These are phyloP conservation scores for Hemisphaericaspora subhashii DNA, from an alignment of 1,139 yeast species.

Conservation along the genomic window DNA sequence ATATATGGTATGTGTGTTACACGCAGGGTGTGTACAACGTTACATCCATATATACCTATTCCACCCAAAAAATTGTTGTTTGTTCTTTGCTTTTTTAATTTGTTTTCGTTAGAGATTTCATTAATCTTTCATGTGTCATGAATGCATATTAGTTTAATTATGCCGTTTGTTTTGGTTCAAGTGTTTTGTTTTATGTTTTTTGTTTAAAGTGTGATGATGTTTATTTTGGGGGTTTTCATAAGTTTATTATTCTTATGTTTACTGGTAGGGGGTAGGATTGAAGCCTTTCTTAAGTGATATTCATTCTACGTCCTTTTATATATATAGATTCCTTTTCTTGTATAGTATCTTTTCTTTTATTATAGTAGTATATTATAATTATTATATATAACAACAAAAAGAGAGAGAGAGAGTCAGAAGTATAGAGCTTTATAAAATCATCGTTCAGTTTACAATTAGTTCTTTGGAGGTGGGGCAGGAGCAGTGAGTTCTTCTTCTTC, in stretches of 20 bases:
- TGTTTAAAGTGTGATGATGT: no score
- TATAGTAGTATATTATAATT: background rate
- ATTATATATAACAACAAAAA: background rate
- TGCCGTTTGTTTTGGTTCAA: no score
- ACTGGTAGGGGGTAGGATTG: no score
- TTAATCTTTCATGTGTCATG: slow-evolving; percentile 3
- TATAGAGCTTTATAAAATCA: no score
- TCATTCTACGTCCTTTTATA: no score
- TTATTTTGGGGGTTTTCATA: background rate
- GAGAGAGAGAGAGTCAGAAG: background rate
- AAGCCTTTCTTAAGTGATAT: background rate
- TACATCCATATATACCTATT: no score
- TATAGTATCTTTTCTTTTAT: slow-evolving; percentile 2
- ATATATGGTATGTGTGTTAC: no score
- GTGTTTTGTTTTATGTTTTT: background rate
- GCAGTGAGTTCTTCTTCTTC: slow-evolving; percentile 58
- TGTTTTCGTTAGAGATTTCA: no score
- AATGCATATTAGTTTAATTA: background rate
- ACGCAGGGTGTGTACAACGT: background rate
- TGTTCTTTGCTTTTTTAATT: background rate
- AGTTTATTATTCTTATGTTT: background rate
- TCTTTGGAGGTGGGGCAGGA: slow-evolving; percentile 9
- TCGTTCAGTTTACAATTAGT: slow-evolving; percentile 2
- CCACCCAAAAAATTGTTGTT: background rate
- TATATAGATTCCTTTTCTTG: slow-evolving; percentile 4